Base-by-base conservation (phyloP, 441 rosid genomes). In the Pelargonium fulgidum region DNA sequence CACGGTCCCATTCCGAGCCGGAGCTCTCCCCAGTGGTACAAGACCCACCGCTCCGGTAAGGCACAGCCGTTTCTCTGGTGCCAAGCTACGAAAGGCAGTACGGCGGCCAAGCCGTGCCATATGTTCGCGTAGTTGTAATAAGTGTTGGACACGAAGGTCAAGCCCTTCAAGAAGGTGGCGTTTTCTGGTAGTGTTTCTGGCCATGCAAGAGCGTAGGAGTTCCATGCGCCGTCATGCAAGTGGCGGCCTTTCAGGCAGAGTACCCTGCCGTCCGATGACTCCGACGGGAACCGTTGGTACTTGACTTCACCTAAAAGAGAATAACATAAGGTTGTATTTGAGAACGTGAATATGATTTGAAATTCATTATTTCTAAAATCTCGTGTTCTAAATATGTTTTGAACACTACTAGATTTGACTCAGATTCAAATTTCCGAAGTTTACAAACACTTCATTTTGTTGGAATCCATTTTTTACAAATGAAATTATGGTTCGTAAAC, bases 161-260 rank as follows among this genome's bases (percentile, higher is more conserved):
- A 68, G 71, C 87, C 87, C 17, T 79, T 47, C 68, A 77, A 36
- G 65, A 80, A 69, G 14, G 42, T 72, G 19, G 85, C 80, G 0
- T 72, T 64, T 12, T 79, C 68, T 17, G 87, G 89, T 44, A 85
- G 84, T 66, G 74, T 75, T 67, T 73, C 82, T 0, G 76, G 82
- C 84, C 85, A 80, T 6, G 81, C 83, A 68, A 85, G 66, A 20
- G 84, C 83, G 63, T 80, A 85, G 1, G 80, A 83, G 69, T 83
- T 85, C 68, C 64, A 81, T 19, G 82, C 72, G 63, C 87, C 87
- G 7, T 79, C 77, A 13, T 1, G 3, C 1, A 9, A 7, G 58
- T 80, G 67, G 1, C 69, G 62, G 7, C 85, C 86, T 64, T 70
- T 79, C 24, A 83, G 66, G 82, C 85, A 80, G 24, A 85, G 68